phyloP scores from a whole-genome alignment of 441 rosid species.

The Mallotus japonicus region DNA sequence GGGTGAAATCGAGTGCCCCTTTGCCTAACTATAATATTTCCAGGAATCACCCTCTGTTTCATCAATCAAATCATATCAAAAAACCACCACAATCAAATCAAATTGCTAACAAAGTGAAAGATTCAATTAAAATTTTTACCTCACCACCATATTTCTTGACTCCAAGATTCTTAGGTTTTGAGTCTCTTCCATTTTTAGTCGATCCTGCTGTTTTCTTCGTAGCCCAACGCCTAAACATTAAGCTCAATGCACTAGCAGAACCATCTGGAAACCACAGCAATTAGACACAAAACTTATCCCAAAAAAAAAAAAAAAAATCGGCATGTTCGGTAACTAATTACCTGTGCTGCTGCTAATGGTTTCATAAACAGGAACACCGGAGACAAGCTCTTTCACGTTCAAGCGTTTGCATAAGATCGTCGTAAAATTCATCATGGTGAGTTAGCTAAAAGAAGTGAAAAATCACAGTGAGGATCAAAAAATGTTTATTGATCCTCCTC shows the following conservation, averaged over 20 bases:
- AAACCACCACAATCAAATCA: too few relatives aligned
- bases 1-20: constrained; percentile 82
- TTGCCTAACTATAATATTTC: constrained; percentile 70
- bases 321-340: background rate
- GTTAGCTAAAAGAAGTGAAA: background rate
- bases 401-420: constrained; percentile 48
- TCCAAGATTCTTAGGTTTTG: constrained; percentile 83
- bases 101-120: too few relatives aligned
- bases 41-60: constrained; percentile 66
- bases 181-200: constrained; percentile 89
- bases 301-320: background rate
- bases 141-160: constrained; percentile 91
- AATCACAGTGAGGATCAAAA: too few relatives aligned
- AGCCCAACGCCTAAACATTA: constrained; percentile 81
- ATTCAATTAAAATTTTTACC: constrained; percentile 34
- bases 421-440: constrained; percentile 33
- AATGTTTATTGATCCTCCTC: too few relatives aligned
- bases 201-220: constrained; percentile 82
- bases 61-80: background rate
- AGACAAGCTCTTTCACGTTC: constrained; percentile 46
- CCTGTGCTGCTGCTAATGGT: constrained; percentile 28
- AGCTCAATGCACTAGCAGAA: constrained; percentile 56
- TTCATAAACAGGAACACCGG: constrained; percentile 38
- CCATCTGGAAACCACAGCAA: constrained; percentile 37
- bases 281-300: background rate